phyloP scores from a whole-genome alignment of 176 grass and related monocot species.

The Oryza australiensis region DNA sequence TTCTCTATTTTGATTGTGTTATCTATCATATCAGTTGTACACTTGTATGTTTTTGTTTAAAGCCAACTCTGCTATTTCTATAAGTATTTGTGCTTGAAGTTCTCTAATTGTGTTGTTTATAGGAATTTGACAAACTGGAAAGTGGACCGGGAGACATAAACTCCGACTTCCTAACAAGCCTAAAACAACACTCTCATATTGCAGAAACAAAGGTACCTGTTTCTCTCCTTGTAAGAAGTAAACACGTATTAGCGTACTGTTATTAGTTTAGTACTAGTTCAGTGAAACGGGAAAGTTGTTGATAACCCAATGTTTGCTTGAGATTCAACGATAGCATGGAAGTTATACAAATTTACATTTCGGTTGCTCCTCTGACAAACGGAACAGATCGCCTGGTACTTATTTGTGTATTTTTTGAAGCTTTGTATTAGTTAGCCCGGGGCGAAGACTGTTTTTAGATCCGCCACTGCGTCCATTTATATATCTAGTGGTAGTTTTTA shows the following conservation, averaged over 20 bases:
- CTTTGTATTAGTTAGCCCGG: too few species aligned
- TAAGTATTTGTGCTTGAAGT: background rate
- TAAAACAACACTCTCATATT: conserved; percentile 37
- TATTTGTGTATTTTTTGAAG: too few species aligned
- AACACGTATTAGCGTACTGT: background rate
- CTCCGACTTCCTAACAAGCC: conserved; percentile 32
- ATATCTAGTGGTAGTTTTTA: too few species aligned
- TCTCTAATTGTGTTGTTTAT: background rate
- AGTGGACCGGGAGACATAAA: background rate
- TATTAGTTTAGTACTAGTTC: background rate
- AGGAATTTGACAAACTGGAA: conserved; percentile 38
- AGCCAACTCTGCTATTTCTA: background rate
- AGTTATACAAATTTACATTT: background rate
- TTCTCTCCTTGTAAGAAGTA: background rate
- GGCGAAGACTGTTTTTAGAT: too few species aligned
- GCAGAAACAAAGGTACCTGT: conserved; percentile 48
- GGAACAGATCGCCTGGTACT: conserved; percentile 50
- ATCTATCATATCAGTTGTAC: background rate
- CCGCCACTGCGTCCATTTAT: too few species aligned
- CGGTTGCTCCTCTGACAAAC: background rate
- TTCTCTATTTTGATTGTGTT: background rate
- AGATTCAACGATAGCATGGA: background rate
- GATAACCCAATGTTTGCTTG: background rate
- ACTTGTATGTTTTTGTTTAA: background rate
- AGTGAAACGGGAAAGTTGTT: background rate